Evolutionary conservation across 495 filamentous ascomycete genomes (phyloP), one percentile per base, ranked within the genome.

Genomic region (Bacidia rubella): DNA sequence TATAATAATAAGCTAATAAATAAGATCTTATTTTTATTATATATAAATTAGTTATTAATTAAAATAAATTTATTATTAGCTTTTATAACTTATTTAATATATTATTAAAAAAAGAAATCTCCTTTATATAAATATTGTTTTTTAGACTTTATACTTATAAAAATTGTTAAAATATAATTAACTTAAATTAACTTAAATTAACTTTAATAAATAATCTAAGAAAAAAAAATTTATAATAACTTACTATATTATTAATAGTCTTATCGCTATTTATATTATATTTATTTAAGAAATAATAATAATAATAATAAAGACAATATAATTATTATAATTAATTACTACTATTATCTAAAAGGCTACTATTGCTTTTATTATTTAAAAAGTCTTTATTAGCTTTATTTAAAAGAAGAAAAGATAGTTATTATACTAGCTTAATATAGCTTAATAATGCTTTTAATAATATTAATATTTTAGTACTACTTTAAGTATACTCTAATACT

Each of bases 61-160:
- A 48, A 48, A 48, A 44, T n/a, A n/a, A n/a, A n/a, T n/a, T n/a
- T 44, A 44, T 44, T 44, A 44, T 44, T 44, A 44, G 19, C 7
- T n/a, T 17, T 44, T 44, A 44, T 44, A 17, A 17, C 9, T 44
- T 44, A 17, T 9, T 44, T n/a, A n/a, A n/a, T 44, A 9, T 44
- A 9, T 9, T 44, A 44, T 9, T 9, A 9, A 44, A 9, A 44
- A 44, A 17, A 9, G 19, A 44, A 44, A 20, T 44, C 9, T 9
- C 7, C 25, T 9, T 26, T 25, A 48, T 48, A 48, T 22, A 11
- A 11, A 11, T 11, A 45, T 45, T 45, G 10, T 45, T 25, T 9
- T 9, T 22, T 9, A 5, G 20, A 25, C 7, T 48, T n/a, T n/a
- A 48, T 22, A 22, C 3, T 48, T 22, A 23, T 22, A 7, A 9